A percentile compares a stretch with the other conserved stretches of the same genome.
Evolutionary conservation across 2,329 filamentous ascomycete species (phyloP).

Genomic region (Diaporthe caulivora): DNA sequence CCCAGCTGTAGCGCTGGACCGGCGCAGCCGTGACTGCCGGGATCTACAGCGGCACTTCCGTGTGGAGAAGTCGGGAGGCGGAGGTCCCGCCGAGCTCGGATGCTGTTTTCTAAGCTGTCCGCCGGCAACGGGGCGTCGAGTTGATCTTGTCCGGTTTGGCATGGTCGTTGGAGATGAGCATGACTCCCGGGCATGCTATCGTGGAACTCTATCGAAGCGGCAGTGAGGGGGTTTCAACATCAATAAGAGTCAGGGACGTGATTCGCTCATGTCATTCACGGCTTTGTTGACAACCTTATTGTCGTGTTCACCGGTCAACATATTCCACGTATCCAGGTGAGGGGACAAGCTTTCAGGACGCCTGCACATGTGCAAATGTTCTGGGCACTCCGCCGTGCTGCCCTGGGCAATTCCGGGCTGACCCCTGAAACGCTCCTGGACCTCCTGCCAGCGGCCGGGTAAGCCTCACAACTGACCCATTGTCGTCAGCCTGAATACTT

Average conservation of each 20-base stretch:
- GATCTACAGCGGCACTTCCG: slow-evolving; percentile 28
- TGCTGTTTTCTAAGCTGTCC: neutral
- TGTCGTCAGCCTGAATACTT: slow-evolving; percentile 17
- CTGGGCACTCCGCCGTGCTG: slow-evolving; percentile 16
- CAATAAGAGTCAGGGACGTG: neutral
- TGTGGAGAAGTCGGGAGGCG: slow-evolving; percentile 2
- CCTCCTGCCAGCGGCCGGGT: slow-evolving; percentile 2
- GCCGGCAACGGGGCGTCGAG: neutral
- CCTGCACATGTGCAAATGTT: neutral
- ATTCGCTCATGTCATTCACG: slow-evolving; percentile 1
- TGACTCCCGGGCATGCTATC: neutral
- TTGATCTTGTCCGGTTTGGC: neutral
- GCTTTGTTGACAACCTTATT: slow-evolving; percentile 11
- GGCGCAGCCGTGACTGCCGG: slow-evolving; percentile 15
- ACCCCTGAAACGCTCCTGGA: slow-evolving; percentile 23
- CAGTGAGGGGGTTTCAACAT: neutral
- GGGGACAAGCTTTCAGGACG: neutral
- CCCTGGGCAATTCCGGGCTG: slow-evolving; percentile 11
- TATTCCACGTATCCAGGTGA: neutral
- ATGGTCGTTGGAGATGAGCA: slow-evolving; percentile 7
- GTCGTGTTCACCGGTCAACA: slow-evolving; percentile 10
- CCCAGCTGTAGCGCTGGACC: slow-evolving; percentile 20
- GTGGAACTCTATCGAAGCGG: neutral
- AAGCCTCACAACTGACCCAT: slow-evolving; percentile 6
- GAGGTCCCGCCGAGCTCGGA: slow-evolving; percentile 18